These are phyloP conservation scores for Murraya koenigii DNA, from an alignment of 345 rosid genomes.

Conservation along the genomic window DNA sequence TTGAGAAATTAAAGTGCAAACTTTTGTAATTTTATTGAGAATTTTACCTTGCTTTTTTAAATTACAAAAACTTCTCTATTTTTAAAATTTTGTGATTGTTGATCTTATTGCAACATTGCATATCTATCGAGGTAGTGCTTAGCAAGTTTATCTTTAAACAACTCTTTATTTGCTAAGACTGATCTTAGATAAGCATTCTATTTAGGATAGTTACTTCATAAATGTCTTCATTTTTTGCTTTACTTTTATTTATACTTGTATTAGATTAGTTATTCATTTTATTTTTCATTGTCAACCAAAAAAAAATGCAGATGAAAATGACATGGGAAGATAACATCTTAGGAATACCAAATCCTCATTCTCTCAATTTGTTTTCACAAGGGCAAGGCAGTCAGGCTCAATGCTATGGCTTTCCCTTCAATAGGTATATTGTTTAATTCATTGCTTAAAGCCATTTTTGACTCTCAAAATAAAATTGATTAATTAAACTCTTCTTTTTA, in stretches of 20 bases:
- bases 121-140: too few relatives aligned
- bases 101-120: too few relatives aligned
- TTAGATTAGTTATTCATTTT: background rate
- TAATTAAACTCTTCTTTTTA: background rate
- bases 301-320: background rate
- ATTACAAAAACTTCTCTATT: too few relatives aligned
- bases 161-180: background rate
- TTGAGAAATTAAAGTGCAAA: too few relatives aligned
- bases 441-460: too few relatives aligned
- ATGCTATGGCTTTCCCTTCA: background rate
- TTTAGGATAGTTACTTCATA: too few relatives aligned
- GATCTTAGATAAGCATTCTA: too few relatives aligned
- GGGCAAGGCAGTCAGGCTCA: background rate
- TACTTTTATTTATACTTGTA: background rate
- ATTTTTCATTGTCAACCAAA: background rate
- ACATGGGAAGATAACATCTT: background rate
- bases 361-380: background rate
- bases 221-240: background rate
- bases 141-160: too few relatives aligned
- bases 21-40: too few relatives aligned
- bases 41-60: too few relatives aligned
- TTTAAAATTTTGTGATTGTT: too few relatives aligned
- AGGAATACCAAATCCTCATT: background rate
- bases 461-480: background rate
- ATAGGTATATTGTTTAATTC: constrained; percentile 7